Percentiles rank a stretch among this genome's conserved stretches.
These are phyloP conservation scores for Athelia sp. DNA, from an alignment of 1,284 basidiomycete species.

Conservation along the genomic window DNA sequence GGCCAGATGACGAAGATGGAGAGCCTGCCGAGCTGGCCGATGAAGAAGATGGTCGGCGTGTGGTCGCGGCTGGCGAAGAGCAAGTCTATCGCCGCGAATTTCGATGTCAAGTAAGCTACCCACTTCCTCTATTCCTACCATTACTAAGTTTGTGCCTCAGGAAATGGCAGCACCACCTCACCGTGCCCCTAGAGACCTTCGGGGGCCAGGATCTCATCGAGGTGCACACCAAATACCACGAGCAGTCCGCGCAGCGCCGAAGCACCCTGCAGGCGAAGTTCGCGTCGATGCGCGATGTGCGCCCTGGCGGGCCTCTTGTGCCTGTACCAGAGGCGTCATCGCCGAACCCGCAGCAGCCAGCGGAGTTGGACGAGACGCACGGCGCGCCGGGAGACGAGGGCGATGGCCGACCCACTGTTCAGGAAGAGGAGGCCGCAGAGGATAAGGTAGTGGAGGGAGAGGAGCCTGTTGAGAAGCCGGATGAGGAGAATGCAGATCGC, in stretches of 20 bases:
- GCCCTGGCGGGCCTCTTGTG: background rate
- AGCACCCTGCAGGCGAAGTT: background rate
- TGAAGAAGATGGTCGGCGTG: background rate
- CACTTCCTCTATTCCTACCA: background rate
- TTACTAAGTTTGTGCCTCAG: background rate
- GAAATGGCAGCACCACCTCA: conserved; percentile 1
- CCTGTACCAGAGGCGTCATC: background rate
- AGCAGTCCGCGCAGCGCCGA: background rate
- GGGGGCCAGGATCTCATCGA: background rate
- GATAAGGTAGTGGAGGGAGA: no score
- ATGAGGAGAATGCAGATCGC: no score
- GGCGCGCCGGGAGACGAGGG: no score
- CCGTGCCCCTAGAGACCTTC: background rate
- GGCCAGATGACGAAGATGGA: background rate
- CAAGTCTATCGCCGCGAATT: background rate
- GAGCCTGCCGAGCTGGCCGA: background rate
- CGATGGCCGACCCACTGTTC: no score
- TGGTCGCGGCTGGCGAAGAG: background rate
- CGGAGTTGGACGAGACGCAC: no score
- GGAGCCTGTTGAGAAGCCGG: no score
- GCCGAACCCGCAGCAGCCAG: no score
- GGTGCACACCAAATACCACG: background rate
- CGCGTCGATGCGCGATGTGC: background rate
- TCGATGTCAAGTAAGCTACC: background rate
- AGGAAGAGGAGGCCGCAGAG: no score